Conservation (phyloP, 106 monocot species). For the Dioscorea dumetorum region DNA sequence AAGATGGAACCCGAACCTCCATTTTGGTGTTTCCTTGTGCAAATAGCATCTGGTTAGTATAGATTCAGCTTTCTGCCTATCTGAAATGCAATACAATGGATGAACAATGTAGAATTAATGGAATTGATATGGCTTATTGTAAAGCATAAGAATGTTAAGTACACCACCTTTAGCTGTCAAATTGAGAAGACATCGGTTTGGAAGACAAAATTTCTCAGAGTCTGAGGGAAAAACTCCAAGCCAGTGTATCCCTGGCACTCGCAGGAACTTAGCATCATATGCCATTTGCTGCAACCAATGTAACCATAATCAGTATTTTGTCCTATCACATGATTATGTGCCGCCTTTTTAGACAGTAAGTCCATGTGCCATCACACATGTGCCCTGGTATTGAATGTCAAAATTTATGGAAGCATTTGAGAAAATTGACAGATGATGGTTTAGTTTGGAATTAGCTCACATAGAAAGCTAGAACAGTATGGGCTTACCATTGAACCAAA, state of each 20-base stretch:
- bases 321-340: no score
- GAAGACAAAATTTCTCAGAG: conserved; percentile 55
- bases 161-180: conserved; percentile 66
- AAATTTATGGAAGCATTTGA: no score
- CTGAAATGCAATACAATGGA: conserved; percentile 19
- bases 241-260: conserved; percentile 73
- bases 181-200: conserved; percentile 66
- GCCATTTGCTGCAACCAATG: conserved; percentile 66
- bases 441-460: no score
- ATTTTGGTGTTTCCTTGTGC: conserved; percentile 55
- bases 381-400: no score
- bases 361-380: no score
- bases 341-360: no score
- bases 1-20: conserved; percentile 49
- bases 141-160: background rate
- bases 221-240: conserved; percentile 85
- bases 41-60: conserved; percentile 87
- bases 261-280: conserved; percentile 74
- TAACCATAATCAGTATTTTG: no score
- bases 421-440: no score
- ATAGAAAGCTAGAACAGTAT: no score
- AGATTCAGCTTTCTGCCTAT: conserved; percentile 68
- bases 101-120: background rate
- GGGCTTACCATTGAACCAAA: conserved; percentile 86
- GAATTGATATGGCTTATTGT: background rate